These are phyloP conservation scores for Glebionis coronaria DNA, from an alignment of 129 eudicot genomes.

Conservation along the genomic window DNA sequence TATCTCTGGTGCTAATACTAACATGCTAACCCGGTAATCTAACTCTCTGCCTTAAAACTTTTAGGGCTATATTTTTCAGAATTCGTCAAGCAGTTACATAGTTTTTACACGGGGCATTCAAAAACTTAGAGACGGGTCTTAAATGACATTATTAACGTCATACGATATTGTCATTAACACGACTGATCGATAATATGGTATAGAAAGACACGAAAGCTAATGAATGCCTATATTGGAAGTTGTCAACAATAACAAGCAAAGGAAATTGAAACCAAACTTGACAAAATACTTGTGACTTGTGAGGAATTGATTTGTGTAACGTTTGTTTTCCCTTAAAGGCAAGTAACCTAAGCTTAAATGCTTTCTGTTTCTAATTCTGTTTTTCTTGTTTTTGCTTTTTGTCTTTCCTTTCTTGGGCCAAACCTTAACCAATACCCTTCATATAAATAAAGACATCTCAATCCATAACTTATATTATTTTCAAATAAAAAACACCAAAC, in stretches of 20 bases:
- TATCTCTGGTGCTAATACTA: no score
- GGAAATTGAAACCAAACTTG: conserved; percentile 5
- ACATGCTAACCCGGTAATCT: no score
- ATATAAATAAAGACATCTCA: conserved; percentile 12
- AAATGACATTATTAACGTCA: neutral
- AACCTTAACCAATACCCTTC: conserved; percentile 14
- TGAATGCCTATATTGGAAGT: conserved; percentile 2
- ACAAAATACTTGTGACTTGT: neutral
- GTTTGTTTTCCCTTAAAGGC: conserved; percentile 15
- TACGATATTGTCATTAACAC: neutral
- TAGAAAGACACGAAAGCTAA: neutral
- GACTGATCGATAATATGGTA: neutral
- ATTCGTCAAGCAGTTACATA: no score
- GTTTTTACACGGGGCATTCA: no score
- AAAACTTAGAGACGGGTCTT: no score
- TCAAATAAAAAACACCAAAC: neutral
- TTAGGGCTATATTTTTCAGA: no score
- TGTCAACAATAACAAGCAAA: neutral
- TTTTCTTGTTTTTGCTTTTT: neutral
- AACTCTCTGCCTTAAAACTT: no score
- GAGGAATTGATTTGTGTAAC: conserved; percentile 15
- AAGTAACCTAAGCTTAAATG: conserved; percentile 20
- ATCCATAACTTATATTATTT: conserved; percentile 12
- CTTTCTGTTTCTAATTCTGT: conserved; percentile 7
- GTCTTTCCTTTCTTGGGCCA: conserved; percentile 24